These are phyloP conservation scores for Ophiobolus disseminans DNA, from an alignment of 2,329 filamentous ascomycete species.

Conservation along the genomic window DNA sequence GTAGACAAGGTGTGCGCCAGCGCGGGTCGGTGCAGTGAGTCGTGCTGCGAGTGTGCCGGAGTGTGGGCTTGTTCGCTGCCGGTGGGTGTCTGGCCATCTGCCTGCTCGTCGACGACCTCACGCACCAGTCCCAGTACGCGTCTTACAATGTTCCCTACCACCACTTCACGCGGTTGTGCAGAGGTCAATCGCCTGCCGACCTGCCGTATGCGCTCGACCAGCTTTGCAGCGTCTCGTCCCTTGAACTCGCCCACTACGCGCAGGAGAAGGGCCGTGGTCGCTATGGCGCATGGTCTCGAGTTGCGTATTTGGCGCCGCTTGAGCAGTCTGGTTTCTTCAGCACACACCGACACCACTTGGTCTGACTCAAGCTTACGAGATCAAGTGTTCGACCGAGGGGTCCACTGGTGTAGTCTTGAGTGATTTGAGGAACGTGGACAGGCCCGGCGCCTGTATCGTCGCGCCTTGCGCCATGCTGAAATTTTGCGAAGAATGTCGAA, in stretches of 20 bases:
- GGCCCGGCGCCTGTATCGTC: slow-evolving; percentile 66
- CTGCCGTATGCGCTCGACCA: slow-evolving; percentile 80
- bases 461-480: slow-evolving; percentile 35
- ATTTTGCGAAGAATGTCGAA: neutral
- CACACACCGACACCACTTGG: slow-evolving; percentile 4
- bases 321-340: slow-evolving; percentile 67
- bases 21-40: slow-evolving; percentile 46
- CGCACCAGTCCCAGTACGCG: slow-evolving; percentile 89
- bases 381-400: slow-evolving; percentile 80
- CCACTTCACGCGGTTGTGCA: slow-evolving; percentile 88
- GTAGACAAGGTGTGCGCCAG: slow-evolving; percentile 54
- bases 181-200: slow-evolving; percentile 79
- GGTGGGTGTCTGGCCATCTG: slow-evolving; percentile 66
- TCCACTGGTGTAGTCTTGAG: slow-evolving; percentile 79
- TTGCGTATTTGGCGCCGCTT: slow-evolving; percentile 90
- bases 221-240: slow-evolving; percentile 76
- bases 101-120: slow-evolving; percentile 84
- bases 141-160: slow-evolving; percentile 92
- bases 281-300: slow-evolving; percentile 86
- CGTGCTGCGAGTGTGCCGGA: slow-evolving; percentile 41
- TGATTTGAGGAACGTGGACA: slow-evolving; percentile 58
- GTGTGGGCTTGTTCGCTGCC: slow-evolving; percentile 67
- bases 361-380: slow-evolving; percentile 68
- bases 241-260: slow-evolving; percentile 84
- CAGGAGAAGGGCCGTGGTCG: slow-evolving; percentile 86